A percentile compares a stretch with the other conserved stretches of the same genome.
Conservation (phyloP, 352 stramenopile species). For the Globisporangium emineosum region DNA sequence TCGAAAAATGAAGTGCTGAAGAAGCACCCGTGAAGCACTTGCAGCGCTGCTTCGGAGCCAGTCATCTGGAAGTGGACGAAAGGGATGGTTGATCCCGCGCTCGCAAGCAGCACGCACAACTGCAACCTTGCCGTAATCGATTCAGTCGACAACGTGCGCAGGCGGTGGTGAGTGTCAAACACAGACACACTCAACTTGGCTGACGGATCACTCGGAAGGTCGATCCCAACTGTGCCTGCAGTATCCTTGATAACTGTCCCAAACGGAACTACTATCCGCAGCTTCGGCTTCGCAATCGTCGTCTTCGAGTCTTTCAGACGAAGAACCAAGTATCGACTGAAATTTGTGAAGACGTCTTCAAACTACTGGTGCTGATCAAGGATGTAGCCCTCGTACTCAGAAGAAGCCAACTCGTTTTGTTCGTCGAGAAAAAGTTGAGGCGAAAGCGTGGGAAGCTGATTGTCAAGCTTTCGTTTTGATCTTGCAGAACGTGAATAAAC, state of each 20-base stretch:
- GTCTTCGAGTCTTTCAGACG: constrained; percentile 9
- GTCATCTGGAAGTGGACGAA: constrained; percentile 35
- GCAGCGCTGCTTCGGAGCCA: constrained; percentile 34
- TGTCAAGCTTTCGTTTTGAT: constrained; percentile 18
- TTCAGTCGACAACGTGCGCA: constrained; percentile 28
- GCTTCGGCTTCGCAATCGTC: constrained; percentile 18
- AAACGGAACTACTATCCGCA: constrained; percentile 32
- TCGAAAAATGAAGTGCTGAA: constrained; percentile 30
- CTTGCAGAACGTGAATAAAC: constrained; percentile 30
- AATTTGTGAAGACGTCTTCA: constrained; percentile 32
- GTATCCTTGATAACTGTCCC: constrained; percentile 21
- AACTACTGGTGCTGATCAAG: constrained; percentile 35
- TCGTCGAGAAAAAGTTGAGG: constrained; percentile 32
- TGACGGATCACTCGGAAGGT: constrained; percentile 10
- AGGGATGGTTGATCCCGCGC: constrained; percentile 26
- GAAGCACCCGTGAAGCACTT: constrained; percentile 35
- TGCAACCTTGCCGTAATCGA: constrained; percentile 33
- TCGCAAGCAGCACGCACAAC: constrained; percentile 34
- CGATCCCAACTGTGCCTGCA: constrained; percentile 19
- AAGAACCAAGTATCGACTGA: constrained; percentile 36
- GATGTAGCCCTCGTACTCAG: constrained; percentile 37
- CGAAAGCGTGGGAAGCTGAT: constrained; percentile 40
- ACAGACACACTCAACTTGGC: constrained; percentile 17
- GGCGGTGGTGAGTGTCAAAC: constrained; percentile 29
- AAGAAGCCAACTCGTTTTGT: constrained; percentile 21